Conservation (phyloP, 257 asterid genomes). For the Solanum piurae region DNA sequence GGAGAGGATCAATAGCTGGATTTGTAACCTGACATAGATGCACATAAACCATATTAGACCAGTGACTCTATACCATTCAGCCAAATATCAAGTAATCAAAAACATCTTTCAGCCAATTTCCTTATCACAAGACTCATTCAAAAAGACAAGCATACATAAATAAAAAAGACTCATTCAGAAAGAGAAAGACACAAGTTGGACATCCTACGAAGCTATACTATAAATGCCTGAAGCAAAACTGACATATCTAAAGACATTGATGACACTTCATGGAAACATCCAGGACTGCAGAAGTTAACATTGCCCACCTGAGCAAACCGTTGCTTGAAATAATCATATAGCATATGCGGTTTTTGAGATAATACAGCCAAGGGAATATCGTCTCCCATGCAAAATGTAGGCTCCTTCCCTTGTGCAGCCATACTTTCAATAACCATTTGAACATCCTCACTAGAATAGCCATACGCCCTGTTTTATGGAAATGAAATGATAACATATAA, state of each 20-base stretch:
- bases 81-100: neutral
- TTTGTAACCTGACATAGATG: slow-evolving; percentile 69
- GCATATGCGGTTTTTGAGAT: slow-evolving; percentile 82
- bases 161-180: neutral
- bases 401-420: slow-evolving; percentile 99
- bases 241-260: neutral
- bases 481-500: slow-evolving; percentile 4
- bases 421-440: slow-evolving; percentile 98
- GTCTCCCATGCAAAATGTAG: slow-evolving; percentile 99
- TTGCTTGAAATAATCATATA: slow-evolving; percentile 93
- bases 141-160: neutral
- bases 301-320: slow-evolving; percentile 89
- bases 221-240: neutral
- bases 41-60: neutral
- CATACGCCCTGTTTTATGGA: slow-evolving; percentile 65
- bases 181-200: neutral
- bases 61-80: neutral
- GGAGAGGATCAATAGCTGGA: slow-evolving; percentile 98
- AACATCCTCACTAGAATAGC: slow-evolving; percentile 99
- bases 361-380: slow-evolving; percentile 94
- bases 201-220: neutral
- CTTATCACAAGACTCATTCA: neutral
- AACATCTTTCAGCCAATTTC: neutral
- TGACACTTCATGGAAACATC: neutral
- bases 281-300: neutral